Evolutionary conservation across 768 basidiomycete species (phyloP).

Genomic region (Cystobasidium tubakii): DNA sequence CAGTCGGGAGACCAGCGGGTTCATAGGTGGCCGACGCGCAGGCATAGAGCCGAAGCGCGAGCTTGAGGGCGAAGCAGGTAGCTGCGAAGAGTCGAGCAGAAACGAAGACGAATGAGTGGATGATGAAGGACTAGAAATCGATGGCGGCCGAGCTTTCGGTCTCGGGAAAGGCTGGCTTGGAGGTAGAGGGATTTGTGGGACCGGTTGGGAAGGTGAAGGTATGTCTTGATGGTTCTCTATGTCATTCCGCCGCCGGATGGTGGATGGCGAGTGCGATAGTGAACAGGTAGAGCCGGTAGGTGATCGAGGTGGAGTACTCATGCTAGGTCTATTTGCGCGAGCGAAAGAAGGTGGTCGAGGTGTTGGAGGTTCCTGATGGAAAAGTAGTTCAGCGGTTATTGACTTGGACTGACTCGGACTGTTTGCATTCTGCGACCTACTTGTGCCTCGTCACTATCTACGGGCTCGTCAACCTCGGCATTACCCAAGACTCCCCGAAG

Average conservation of each 20-base stretch:
- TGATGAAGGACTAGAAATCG: conserved; percentile 18
- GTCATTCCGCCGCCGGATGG: neutral
- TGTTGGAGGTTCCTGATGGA: conserved; percentile 49
- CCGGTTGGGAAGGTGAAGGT: neutral
- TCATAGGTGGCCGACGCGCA: conserved; percentile 42
- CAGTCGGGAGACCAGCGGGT: conserved; percentile 54
- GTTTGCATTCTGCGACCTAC: no score
- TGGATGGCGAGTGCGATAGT: neutral
- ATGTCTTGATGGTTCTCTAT: neutral
- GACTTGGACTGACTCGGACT: no score
- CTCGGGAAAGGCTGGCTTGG: neutral
- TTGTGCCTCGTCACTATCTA: conserved; percentile 48
- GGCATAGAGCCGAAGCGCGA: conserved; percentile 23
- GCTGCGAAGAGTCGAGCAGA: conserved; percentile 28
- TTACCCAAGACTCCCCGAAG: conserved; percentile 67
- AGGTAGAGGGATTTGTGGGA: neutral
- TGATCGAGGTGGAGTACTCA: neutral
- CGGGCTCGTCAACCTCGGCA: conserved; percentile 48
- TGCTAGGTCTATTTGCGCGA: conserved; percentile 22
- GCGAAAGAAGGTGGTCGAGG: neutral
- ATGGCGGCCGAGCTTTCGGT: neutral
- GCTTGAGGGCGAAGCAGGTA: conserved; percentile 1
- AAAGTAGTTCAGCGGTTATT: no score
- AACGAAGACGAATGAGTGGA: conserved; percentile 42
- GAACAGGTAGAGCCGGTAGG: neutral